phyloP scores from a whole-genome alignment of 2,329 filamentous ascomycete species.

The Neoarthrinium moseri region DNA sequence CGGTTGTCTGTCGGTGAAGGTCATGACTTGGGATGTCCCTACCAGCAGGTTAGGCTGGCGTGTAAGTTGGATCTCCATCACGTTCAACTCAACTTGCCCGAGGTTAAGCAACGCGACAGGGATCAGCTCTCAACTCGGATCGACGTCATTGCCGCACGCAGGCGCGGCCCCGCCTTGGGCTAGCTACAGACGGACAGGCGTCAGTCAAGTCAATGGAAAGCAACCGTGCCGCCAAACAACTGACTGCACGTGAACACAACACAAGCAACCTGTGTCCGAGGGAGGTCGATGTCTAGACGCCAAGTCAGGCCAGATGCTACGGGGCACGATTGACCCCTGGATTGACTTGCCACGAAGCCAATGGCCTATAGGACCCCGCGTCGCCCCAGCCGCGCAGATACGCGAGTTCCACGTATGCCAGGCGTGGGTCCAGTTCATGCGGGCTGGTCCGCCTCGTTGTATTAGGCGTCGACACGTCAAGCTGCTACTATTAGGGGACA shows the following conservation, averaged over 20 bases:
- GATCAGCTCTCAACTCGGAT: background rate
- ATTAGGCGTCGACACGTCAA: conserved; percentile 6
- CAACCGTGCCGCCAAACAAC: too few species aligned
- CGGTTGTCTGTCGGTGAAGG: too few species aligned
- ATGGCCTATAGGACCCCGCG: background rate
- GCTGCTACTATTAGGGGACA: too few species aligned
- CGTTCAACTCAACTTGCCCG: background rate
- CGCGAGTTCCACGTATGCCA: conserved; percentile 5
- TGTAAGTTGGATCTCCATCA: background rate
- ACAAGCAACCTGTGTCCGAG: too few species aligned
- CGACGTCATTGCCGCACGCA: conserved; percentile 1
- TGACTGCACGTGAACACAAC: too few species aligned
- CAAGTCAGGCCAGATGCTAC: background rate
- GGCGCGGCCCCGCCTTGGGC: background rate
- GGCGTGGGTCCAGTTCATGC: conserved; percentile 1
- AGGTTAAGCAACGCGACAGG: background rate
- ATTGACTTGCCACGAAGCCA: background rate
- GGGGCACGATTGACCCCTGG: background rate
- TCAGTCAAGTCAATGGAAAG: too few species aligned
- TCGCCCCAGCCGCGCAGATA: background rate
- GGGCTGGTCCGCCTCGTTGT: conserved; percentile 1
- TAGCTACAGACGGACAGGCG: background rate
- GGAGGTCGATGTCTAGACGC: background rate
- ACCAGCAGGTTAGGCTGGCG: background rate
- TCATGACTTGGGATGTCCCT: too few species aligned